Percentiles rank a stretch among this genome's conserved stretches.
phyloP scores from a whole-genome alignment of 495 filamentous ascomycete species.

The Xylaria intraflava region DNA sequence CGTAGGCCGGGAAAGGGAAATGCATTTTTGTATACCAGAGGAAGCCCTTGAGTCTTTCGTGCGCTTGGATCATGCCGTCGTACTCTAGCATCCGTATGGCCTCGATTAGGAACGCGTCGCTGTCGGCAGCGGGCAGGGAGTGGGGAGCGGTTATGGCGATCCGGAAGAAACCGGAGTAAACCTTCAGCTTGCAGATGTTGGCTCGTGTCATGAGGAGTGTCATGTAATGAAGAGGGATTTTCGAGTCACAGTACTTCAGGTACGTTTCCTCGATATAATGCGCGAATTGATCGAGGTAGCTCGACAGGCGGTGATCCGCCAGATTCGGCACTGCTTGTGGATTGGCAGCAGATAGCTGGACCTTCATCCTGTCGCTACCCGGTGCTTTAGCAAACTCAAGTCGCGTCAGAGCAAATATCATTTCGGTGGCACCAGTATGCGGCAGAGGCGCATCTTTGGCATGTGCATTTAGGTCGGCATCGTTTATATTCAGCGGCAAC shows the following conservation, averaged over 20 bases:
- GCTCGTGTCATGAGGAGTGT: slow-evolving; percentile 43
- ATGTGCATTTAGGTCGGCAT: slow-evolving; percentile 46
- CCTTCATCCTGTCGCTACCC: slow-evolving; percentile 32
- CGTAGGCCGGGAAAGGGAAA: slow-evolving; percentile 48
- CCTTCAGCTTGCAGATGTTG: slow-evolving; percentile 43
- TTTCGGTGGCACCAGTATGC: slow-evolving; percentile 42
- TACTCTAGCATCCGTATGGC: slow-evolving; percentile 48
- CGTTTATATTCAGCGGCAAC: slow-evolving; percentile 51
- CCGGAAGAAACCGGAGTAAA: slow-evolving; percentile 26
- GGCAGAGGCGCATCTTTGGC: slow-evolving; percentile 39
- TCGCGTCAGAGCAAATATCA: slow-evolving; percentile 44
- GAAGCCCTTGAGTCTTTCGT: slow-evolving; percentile 39
- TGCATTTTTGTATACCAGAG: slow-evolving; percentile 48
- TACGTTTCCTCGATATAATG: slow-evolving; percentile 53
- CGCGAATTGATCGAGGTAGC: slow-evolving; percentile 50
- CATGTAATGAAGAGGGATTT: slow-evolving; percentile 52
- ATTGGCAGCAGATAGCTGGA: slow-evolving; percentile 30
- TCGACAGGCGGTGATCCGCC: slow-evolving; percentile 38
- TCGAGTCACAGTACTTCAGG: slow-evolving; percentile 53
- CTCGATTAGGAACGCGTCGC: slow-evolving; percentile 39
- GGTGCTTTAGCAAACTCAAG: slow-evolving; percentile 45
- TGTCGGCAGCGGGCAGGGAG: slow-evolving; percentile 31
- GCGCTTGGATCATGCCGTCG: slow-evolving; percentile 44
- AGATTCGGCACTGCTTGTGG: slow-evolving; percentile 39
- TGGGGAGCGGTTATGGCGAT: slow-evolving; percentile 19